Percentiles rank a stretch among this genome's conserved stretches.
Evolutionary conservation across 2,329 filamentous ascomycete genomes (phyloP).

Genomic region (Arthroderma sp.): DNA sequence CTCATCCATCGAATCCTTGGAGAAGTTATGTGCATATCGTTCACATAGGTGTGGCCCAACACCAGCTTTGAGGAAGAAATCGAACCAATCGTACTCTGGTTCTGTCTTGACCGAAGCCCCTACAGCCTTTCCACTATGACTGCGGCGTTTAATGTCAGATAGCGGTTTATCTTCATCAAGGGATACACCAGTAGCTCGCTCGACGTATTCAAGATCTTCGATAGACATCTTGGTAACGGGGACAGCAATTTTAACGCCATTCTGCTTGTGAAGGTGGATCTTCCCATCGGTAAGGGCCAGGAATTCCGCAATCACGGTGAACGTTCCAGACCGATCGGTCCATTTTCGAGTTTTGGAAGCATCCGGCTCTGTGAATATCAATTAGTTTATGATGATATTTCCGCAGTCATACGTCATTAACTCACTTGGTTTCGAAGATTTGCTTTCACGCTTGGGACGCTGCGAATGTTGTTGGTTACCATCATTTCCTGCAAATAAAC

Average conservation of each 20-base stretch:
- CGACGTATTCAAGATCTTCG: conserved; percentile 89
- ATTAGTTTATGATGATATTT: too few species aligned
- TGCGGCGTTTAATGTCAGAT: conserved; percentile 57
- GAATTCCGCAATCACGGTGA: conserved; percentile 95
- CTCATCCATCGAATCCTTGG: conserved; percentile 89
- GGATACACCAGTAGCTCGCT: conserved; percentile 72
- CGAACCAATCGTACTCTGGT: conserved; percentile 92
- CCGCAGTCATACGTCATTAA: conserved; percentile 10
- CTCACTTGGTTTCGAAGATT: conserved; percentile 63
- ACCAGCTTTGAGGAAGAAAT: conserved; percentile 89
- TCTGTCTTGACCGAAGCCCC: conserved; percentile 22
- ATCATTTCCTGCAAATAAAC: conserved; percentile 54
- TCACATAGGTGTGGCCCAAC: conserved; percentile 89
- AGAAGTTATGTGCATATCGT: conserved; percentile 79
- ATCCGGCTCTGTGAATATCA: conserved; percentile 55
- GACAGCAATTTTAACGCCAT: conserved; percentile 96
- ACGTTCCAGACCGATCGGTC: conserved; percentile 90
- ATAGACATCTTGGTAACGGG: conserved; percentile 91
- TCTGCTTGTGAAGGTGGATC: conserved; percentile 94
- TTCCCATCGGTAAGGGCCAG: conserved; percentile 89
- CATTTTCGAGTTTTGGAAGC: conserved; percentile 70
- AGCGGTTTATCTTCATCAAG: conserved; percentile 86
- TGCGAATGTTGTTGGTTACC: conserved; percentile 59
- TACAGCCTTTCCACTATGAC: conserved; percentile 19
- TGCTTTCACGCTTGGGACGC: conserved; percentile 58